These are phyloP conservation scores for Rhodotorula kratochvilovae DNA, from an alignment of 768 basidiomycete genomes.

Conservation along the genomic window DNA sequence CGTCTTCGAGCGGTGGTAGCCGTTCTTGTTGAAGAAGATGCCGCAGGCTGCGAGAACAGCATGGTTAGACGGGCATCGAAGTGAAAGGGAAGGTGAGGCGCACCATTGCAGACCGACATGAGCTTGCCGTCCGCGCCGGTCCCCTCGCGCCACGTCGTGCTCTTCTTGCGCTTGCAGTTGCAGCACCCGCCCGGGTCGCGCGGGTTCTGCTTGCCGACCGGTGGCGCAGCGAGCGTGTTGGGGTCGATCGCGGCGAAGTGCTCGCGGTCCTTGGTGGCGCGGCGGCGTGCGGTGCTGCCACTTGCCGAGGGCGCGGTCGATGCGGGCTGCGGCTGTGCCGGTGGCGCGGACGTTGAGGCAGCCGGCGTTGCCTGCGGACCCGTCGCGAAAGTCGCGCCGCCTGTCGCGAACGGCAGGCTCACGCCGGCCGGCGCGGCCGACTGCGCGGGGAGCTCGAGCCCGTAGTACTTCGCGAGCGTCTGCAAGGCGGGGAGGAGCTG, in stretches of 20 bases:
- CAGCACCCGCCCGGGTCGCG: conserved; percentile 20
- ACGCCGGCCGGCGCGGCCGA: background rate
- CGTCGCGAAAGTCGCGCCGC: background rate
- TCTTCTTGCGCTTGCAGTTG: conserved; percentile 39
- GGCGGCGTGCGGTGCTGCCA: background rate
- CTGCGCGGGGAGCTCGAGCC: conserved; percentile 1
- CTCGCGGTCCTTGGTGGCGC: conserved; percentile 11
- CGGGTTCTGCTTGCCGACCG: conserved; percentile 31
- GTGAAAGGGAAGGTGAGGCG: background rate
- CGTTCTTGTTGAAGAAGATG: conserved; percentile 39
- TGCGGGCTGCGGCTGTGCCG: background rate
- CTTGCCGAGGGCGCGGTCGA: background rate
- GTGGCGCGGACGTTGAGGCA: background rate
- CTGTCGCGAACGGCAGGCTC: too few relatives aligned
- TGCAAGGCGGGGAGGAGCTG: conserved; percentile 18
- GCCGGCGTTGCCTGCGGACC: background rate
- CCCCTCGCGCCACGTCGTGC: conserved; percentile 27
- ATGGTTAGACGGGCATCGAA: background rate
- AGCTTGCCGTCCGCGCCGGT: background rate
- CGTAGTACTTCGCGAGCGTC: conserved; percentile 30
- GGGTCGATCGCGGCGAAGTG: conserved; percentile 25
- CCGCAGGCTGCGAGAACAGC: conserved; percentile 30
- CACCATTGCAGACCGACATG: conserved; percentile 32
- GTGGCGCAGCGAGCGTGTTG: background rate
- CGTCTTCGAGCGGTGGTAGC: conserved; percentile 33